Evolutionary conservation across 768 basidiomycete genomes (phyloP).

Genomic region (Termitomyces sp.): DNA sequence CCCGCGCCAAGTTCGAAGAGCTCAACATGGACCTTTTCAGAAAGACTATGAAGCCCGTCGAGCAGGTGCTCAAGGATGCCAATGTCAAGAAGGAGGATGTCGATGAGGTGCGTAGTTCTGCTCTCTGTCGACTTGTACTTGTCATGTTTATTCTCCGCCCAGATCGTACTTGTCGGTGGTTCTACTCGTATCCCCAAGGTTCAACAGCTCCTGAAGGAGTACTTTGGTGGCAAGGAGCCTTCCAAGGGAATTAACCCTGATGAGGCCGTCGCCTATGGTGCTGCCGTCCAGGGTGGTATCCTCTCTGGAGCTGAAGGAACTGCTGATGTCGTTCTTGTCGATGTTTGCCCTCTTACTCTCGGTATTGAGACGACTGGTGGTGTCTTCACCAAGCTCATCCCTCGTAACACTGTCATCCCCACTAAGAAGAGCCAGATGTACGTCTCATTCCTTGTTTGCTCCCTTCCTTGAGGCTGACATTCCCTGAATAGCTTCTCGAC

Average conservation of each 20-base stretch:
- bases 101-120: conserved; percentile 61
- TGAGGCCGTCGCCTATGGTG: conserved; percentile 98
- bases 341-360: conserved; percentile 94
- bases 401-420: conserved; percentile 97
- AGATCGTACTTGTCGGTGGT: conserved; percentile 92
- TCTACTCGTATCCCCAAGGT: conserved; percentile 99
- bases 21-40: conserved; percentile 99
- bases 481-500: conserved; percentile 59
- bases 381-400: conserved; percentile 96
- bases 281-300: conserved; percentile 98
- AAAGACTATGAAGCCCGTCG: conserved; percentile 99
- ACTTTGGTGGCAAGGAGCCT: conserved; percentile 94
- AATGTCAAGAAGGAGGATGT: conserved; percentile 97
- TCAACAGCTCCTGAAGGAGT: conserved; percentile 97
- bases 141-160: not conserved
- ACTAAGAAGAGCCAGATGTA: conserved; percentile 95
- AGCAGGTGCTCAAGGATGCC: conserved; percentile 97
- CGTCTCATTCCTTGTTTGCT: conserved; percentile 22
- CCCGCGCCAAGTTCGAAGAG: conserved; percentile 98
- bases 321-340: conserved; percentile 89
- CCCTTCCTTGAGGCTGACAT: conserved; percentile 22
- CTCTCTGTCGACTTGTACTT: not conserved
- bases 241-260: conserved; percentile 99
- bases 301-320: conserved; percentile 93
- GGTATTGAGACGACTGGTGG: conserved; percentile 99